Evolutionary conservation across 2,329 filamentous ascomycete genomes (phyloP).

Genomic region (Hypoxylon sp.): DNA sequence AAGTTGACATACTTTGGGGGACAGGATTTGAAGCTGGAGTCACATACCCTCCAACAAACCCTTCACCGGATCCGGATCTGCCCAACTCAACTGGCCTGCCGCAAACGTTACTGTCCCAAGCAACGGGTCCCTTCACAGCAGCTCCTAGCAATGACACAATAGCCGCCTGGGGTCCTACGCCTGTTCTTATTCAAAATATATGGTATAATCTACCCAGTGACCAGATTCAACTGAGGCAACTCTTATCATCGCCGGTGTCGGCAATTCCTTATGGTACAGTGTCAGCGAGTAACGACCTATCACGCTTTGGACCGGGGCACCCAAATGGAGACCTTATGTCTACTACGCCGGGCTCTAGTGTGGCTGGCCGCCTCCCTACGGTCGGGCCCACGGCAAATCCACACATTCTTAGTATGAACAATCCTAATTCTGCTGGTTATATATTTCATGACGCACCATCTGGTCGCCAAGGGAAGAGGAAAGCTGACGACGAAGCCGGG

Average conservation of each 20-base stretch:
- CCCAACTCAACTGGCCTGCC: background rate
- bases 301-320: background rate
- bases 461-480: conserved; percentile 1
- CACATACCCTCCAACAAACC: background rate
- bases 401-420: background rate
- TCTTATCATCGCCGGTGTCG: background rate
- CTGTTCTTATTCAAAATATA: background rate
- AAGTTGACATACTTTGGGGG: conserved; percentile 16
- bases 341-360: background rate
- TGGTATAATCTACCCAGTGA: background rate
- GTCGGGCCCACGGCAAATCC: background rate
- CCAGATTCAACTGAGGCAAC: background rate
- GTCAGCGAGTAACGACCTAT: background rate
- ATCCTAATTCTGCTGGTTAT: background rate
- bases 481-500: background rate
- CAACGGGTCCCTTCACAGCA: background rate
- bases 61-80: background rate
- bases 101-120: background rate
- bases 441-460: background rate
- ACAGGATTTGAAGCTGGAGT: conserved; percentile 4
- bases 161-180: background rate
- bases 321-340: background rate
- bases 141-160: background rate
- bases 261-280: background rate
- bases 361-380: background rate